These are phyloP conservation scores for Phellinidium pouzarii DNA, from an alignment of 1,284 basidiomycete genomes.

Conservation along the genomic window DNA sequence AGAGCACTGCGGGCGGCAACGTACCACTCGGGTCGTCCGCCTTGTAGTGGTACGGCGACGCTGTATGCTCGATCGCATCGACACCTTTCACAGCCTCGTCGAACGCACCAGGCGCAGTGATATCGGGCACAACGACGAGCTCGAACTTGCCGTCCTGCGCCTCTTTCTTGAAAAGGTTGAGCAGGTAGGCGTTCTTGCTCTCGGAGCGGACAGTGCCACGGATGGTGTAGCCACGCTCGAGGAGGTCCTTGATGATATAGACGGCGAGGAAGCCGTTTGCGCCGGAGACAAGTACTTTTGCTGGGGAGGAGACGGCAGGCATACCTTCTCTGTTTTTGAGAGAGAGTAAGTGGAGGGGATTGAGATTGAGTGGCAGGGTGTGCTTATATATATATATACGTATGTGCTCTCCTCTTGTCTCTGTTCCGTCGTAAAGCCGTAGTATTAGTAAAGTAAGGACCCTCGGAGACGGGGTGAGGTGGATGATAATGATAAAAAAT, in stretches of 20 bases:
- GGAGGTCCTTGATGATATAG: constrained; percentile 33
- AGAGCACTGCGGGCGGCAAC: neutral
- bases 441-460: too few species aligned
- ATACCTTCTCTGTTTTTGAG: too few species aligned
- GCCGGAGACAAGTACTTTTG: constrained; percentile 36
- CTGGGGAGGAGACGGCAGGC: constrained; percentile 33
- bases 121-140: constrained; percentile 16
- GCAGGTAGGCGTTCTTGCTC: constrained; percentile 42
- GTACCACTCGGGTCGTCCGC: constrained; percentile 31
- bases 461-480: too few species aligned
- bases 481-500: too few species aligned
- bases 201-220: constrained; percentile 49
- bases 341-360: too few species aligned
- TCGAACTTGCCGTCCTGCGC: constrained; percentile 14
- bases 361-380: too few species aligned
- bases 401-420: too few species aligned
- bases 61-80: constrained; percentile 46
- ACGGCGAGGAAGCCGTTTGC: constrained; percentile 38
- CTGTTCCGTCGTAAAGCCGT: too few species aligned
- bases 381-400: too few species aligned
- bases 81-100: constrained; percentile 65
- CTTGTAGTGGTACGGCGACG: constrained; percentile 37
- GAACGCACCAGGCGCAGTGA: constrained; percentile 41
- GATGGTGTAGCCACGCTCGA: constrained; percentile 41
- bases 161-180: constrained; percentile 30